These are phyloP conservation scores for Austroboletus niveus DNA, from an alignment of 1,284 basidiomycete genomes.

Conservation along the genomic window DNA sequence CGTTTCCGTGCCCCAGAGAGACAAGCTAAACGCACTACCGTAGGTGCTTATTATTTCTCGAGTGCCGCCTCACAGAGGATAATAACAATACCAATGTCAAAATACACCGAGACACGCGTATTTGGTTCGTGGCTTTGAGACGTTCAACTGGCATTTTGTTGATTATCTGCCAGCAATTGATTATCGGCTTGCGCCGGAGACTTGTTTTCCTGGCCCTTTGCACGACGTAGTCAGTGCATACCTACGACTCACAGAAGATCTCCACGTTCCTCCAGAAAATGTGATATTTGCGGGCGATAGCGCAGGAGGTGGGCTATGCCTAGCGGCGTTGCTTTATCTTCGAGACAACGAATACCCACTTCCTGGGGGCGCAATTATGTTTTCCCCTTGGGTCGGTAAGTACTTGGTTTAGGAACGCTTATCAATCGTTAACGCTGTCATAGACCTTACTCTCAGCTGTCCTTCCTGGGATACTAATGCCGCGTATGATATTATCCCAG, in stretches of 20 bases:
- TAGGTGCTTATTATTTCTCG: slow-evolving; percentile 91
- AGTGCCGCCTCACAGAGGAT: slow-evolving; percentile 93
- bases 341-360: slow-evolving; percentile 81
- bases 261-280: slow-evolving; percentile 89
- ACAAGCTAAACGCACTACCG: slow-evolving; percentile 4
- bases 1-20: neutral
- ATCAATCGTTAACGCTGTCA: slow-evolving; percentile 3
- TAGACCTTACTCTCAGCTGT: slow-evolving; percentile 93
- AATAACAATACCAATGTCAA: slow-evolving; percentile 90
- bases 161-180: slow-evolving; percentile 68
- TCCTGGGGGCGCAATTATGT: slow-evolving; percentile 79
- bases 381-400: slow-evolving; percentile 94
- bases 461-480: slow-evolving; percentile 97
- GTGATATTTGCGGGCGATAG: slow-evolving; percentile 90
- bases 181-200: slow-evolving; percentile 95
- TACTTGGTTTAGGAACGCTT: slow-evolving; percentile 17
- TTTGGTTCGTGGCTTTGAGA: slow-evolving; percentile 65
- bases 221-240: slow-evolving; percentile 91
- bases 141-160: neutral
- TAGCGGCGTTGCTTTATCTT: slow-evolving; percentile 91
- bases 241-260: slow-evolving; percentile 83
- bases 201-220: slow-evolving; percentile 89
- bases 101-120: slow-evolving; percentile 89
- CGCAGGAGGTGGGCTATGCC: slow-evolving; percentile 86
- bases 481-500: slow-evolving; percentile 76